phyloP scores from a whole-genome alignment of 2,329 filamentous ascomycete species.

The Geosmithia putterillii region DNA sequence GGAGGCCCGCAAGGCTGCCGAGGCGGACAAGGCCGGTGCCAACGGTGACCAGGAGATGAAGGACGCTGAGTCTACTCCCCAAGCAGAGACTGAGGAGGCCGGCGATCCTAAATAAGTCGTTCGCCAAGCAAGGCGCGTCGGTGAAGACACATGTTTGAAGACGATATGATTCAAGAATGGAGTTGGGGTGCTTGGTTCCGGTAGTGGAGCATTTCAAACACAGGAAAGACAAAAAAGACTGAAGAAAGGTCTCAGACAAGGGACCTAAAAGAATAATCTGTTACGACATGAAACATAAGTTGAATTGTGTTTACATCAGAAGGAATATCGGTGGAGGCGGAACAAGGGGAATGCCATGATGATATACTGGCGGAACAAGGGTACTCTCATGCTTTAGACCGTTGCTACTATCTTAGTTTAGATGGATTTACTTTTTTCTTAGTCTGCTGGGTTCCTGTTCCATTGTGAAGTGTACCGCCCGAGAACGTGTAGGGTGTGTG shows the following conservation, averaged over 20 bases:
- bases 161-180: background rate
- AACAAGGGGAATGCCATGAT: background rate
- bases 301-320: background rate
- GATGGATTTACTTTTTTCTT: background rate
- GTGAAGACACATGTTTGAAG: background rate
- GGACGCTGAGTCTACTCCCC: conserved; percentile 39
- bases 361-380: background rate
- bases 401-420: background rate
- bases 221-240: conserved; percentile 9
- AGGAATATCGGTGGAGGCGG: background rate
- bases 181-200: background rate
- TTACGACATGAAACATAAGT: background rate
- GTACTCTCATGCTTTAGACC: conserved; percentile 1
- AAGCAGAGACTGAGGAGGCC: conserved; percentile 37
- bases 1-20: conserved; percentile 40
- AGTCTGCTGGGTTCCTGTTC: too few species aligned
- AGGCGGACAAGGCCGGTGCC: conserved; percentile 33
- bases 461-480: too few species aligned
- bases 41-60: conserved; percentile 51
- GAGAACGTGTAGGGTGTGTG: too few species aligned
- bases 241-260: conserved; percentile 1
- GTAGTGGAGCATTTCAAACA: conserved; percentile 5
- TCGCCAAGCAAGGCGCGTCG: background rate
- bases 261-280: background rate
- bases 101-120: conserved; percentile 20